phyloP scores from a whole-genome alignment of 768 basidiomycete genomes.

The Naganishia kalamii region DNA sequence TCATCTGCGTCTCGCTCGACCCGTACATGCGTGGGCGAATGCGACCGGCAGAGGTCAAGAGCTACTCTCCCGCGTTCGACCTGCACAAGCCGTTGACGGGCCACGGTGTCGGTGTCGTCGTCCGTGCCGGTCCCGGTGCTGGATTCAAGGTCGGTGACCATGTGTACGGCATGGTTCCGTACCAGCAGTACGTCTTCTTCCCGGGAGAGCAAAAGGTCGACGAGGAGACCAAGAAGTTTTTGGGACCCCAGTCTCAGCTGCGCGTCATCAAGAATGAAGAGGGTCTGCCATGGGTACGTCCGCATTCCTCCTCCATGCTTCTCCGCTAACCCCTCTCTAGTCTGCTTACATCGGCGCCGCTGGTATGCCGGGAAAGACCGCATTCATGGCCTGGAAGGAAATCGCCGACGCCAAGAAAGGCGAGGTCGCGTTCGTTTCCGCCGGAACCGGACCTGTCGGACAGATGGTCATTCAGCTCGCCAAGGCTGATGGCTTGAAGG shows the following conservation, averaged over 20 bases:
- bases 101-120: slow-evolving; percentile 48
- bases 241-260: background rate
- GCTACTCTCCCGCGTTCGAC: slow-evolving; percentile 35
- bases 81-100: slow-evolving; percentile 37
- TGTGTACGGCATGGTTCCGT: slow-evolving; percentile 45
- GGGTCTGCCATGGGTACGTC: slow-evolving; percentile 51
- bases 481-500: slow-evolving; percentile 53
- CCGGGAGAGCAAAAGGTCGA: slow-evolving; percentile 20
- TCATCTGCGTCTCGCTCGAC: slow-evolving; percentile 52
- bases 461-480: slow-evolving; percentile 55
- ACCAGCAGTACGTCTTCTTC: background rate
- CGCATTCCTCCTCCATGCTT: background rate
- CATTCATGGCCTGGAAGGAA: slow-evolving; percentile 45
- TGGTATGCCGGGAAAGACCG: slow-evolving; percentile 49
- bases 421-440: slow-evolving; percentile 53
- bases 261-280: slow-evolving; percentile 46
- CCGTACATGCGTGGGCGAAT: slow-evolving; percentile 51
- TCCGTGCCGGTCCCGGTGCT: slow-evolving; percentile 30
- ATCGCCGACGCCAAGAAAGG: slow-evolving; percentile 51
- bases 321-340: background rate
- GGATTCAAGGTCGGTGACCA: slow-evolving; percentile 48
- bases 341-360: slow-evolving; percentile 46
- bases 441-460: slow-evolving; percentile 57
- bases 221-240: slow-evolving; percentile 48
- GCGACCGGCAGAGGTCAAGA: slow-evolving; percentile 35